phyloP scores from a whole-genome alignment of 768 basidiomycete genomes.

The Auriscalpium microsporum region DNA sequence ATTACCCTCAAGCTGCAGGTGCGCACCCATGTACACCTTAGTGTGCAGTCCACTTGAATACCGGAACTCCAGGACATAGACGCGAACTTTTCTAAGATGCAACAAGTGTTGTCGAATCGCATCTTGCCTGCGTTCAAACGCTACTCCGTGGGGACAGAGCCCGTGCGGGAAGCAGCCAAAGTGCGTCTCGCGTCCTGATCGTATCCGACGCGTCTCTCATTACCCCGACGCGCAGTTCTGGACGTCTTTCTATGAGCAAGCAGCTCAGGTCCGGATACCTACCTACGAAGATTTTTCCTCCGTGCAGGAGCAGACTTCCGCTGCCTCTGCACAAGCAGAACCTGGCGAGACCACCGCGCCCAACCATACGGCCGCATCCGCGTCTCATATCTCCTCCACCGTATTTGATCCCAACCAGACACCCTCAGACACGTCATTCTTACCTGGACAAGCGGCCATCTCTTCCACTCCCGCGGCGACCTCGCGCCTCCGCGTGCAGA shows the following conservation, averaged over 20 bases:
- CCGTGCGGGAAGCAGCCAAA: slow-evolving; percentile 85
- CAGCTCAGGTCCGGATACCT: slow-evolving; percentile 80
- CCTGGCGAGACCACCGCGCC: not conserved
- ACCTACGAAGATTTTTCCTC: slow-evolving; percentile 54
- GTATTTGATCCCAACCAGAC: slow-evolving; percentile 36
- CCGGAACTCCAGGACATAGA: slow-evolving; percentile 63
- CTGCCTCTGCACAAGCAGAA: not conserved
- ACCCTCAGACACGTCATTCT: slow-evolving; percentile 63
- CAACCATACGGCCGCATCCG: slow-evolving; percentile 11
- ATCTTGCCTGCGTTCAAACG: slow-evolving; percentile 85
- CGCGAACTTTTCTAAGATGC: slow-evolving; percentile 86
- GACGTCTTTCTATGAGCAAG: slow-evolving; percentile 92
- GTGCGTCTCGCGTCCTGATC: slow-evolving; percentile 32
- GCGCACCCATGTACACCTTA: not conserved
- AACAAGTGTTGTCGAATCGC: slow-evolving; percentile 71
- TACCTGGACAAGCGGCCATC: slow-evolving; percentile 60
- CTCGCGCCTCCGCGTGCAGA: slow-evolving; percentile 21
- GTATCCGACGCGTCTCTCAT: not conserved
- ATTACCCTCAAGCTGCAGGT: slow-evolving; percentile 90
- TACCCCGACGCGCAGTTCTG: slow-evolving; percentile 58
- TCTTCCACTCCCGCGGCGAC: slow-evolving; percentile 71
- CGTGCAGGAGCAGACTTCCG: slow-evolving; percentile 17
- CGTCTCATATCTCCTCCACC: not conserved
- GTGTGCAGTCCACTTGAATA: not conserved
- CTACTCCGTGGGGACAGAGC: slow-evolving; percentile 80